Conservation (phyloP, 2,329 filamentous ascomycete species). For the Acrodontium crateriforme region DNA sequence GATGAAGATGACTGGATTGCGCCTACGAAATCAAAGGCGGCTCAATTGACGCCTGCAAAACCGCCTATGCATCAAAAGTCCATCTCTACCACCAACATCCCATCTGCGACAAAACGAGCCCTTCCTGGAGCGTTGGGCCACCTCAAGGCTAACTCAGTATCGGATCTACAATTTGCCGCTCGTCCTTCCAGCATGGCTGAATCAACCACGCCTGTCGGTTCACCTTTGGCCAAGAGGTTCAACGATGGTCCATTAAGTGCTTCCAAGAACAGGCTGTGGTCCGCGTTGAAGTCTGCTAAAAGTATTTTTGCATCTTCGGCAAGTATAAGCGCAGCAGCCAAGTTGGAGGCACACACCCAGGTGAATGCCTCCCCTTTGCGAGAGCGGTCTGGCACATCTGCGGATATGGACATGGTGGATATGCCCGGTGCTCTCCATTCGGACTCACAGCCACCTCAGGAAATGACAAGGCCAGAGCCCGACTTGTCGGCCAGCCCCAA, state of each 20-base stretch:
- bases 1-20: constrained; percentile 49
- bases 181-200: too few species aligned
- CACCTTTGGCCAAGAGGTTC: constrained; percentile 38
- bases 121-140: constrained; percentile 27
- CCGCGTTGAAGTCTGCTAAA: constrained; percentile 76
- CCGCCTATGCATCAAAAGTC: constrained; percentile 22
- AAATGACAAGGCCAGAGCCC: constrained; percentile 11
- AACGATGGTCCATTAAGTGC: constrained; percentile 74
- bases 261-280: constrained; percentile 84
- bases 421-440: constrained; percentile 22
- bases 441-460: constrained; percentile 13
- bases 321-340: constrained; percentile 43
- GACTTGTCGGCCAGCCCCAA: constrained; percentile 19
- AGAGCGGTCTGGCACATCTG: constrained; percentile 8
- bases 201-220: constrained; percentile 44
- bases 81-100: constrained; percentile 21
- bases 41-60: constrained; percentile 11
- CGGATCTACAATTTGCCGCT: constrained; percentile 26
- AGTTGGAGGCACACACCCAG: constrained; percentile 34
- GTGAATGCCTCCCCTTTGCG: constrained; percentile 9
- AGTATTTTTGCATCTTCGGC: constrained; percentile 69
- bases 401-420: constrained; percentile 11
- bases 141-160: constrained; percentile 43
- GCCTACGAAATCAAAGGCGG: constrained; percentile 23
- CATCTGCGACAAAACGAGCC: constrained; percentile 32